Evolutionary conservation across 1,284 basidiomycete species (phyloP), one percentile per base, ranked within the genome.

Genomic region (Microbotryum intermedium): DNA sequence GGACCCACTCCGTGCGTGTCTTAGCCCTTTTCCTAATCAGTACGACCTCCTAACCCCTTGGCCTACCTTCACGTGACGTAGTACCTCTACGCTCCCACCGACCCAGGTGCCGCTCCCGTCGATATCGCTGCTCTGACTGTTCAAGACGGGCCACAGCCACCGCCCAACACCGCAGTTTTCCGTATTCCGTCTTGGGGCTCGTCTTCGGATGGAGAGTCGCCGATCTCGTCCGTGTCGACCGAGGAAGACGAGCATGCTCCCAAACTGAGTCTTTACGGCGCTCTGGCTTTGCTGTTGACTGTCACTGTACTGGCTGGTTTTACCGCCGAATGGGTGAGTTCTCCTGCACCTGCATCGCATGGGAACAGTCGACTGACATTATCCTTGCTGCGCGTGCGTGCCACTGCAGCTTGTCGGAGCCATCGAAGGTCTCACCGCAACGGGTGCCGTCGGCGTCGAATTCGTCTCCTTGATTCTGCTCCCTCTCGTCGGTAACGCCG

Each of bases 381-480:
- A 30, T 10, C 29, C 10, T 30, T 30, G 10, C 10, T 30, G 34
- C 34, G 34, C 34, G 34, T 39, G 34, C 34, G 34, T 39, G 13
- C 34, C 34, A 39, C 18, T 39, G 34, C 10, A 39, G 72, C 82
- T 93, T 1, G 86, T 93, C 10, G 81, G 82, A 65, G 88, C 86
- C 8, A 90, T 93, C 68, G 79, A 85, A 67, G 83, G 81, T n/a
- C 72, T 83, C 55, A 84, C 84, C 7, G 68, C 68, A 42, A 71
- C 69, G 7, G 75, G 74, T 20, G 68, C 66, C 50, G 74, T 80
- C 70, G 81, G 78, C 73, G 82, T 84, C 67, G 86, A 90, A 72
- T 93, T 90, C 71, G 81, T 93, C 44, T 88, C 87, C 34, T 75
- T 94, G 34, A 91, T 97, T 66, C 76, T 97, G 13, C 79, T 97